These are phyloP conservation scores for Penicillium decumbens DNA, from an alignment of 2,329 filamentous ascomycete genomes.

Conservation along the genomic window DNA sequence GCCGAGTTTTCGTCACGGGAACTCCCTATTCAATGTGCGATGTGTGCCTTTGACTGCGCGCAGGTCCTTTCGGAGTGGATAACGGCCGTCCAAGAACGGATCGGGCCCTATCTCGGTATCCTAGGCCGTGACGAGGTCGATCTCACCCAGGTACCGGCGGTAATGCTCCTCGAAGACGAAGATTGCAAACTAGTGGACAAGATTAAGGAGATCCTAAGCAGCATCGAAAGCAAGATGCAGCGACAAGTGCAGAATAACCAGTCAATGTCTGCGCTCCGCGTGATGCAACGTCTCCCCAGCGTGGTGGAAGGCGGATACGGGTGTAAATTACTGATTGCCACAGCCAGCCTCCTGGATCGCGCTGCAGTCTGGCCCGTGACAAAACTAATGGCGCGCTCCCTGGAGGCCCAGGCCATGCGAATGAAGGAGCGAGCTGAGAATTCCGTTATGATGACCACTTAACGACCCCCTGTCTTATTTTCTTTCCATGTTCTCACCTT, in stretches of 20 bases:
- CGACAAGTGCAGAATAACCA: constrained; percentile 53
- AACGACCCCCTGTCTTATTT: constrained; percentile 13
- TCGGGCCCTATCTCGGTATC: constrained; percentile 83
- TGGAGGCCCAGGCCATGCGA: constrained; percentile 60
- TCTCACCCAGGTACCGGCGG: constrained; percentile 70
- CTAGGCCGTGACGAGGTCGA: constrained; percentile 80
- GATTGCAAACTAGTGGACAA: constrained; percentile 81
- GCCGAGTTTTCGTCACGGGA: constrained; percentile 79
- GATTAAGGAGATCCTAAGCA: constrained; percentile 71
- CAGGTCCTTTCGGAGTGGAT: constrained; percentile 95
- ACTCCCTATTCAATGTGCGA: constrained; percentile 80
- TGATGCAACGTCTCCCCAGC: constrained; percentile 53
- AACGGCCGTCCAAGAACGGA: constrained; percentile 84
- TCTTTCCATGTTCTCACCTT: constrained; percentile 2
- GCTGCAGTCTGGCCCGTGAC: constrained; percentile 88
- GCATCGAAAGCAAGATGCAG: constrained; percentile 74
- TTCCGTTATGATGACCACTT: constrained; percentile 30
- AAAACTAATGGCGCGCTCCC: constrained; percentile 63
- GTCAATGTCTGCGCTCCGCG: constrained; percentile 49
- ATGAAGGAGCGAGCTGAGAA: constrained; percentile 56
- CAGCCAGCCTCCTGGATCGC: constrained; percentile 81
- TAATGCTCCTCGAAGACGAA: constrained; percentile 88
- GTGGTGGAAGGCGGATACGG: constrained; percentile 69
- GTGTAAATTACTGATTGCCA: constrained; percentile 76
- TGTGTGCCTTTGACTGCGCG: constrained; percentile 90